These are phyloP conservation scores for Stenocarpella maydis DNA, from an alignment of 2,329 filamentous ascomycete species.

Conservation along the genomic window DNA sequence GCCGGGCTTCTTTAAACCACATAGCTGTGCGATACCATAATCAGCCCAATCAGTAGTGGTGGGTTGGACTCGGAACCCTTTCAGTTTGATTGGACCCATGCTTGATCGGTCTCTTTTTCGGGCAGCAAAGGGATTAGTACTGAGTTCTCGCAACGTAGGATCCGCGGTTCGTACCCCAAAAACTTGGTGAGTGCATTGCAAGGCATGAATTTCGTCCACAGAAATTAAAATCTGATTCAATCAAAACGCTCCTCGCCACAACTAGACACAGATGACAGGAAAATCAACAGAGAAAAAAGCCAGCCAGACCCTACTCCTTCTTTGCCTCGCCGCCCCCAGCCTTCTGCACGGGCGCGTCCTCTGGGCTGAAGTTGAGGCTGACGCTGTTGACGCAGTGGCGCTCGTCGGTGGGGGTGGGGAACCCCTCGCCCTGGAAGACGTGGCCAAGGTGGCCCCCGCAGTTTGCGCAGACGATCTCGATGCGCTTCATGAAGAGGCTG, in stretches of 20 bases:
- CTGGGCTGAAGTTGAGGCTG: constrained; percentile 80
- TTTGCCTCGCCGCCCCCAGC: constrained; percentile 49
- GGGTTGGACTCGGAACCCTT: too few relatives aligned
- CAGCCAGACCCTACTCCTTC: constrained; percentile 18
- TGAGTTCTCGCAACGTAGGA: too few relatives aligned
- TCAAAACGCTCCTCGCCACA: not conserved
- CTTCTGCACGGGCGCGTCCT: constrained; percentile 63
- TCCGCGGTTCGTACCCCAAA: too few relatives aligned
- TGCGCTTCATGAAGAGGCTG: constrained; percentile 82
- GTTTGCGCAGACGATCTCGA: constrained; percentile 93
- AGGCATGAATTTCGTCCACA: not conserved
- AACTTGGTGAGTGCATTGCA: not conserved
- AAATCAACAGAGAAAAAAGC: not conserved
- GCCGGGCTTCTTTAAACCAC: too few relatives aligned
- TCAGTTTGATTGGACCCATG: too few relatives aligned
- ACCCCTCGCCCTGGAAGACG: constrained; percentile 91
- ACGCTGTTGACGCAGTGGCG: constrained; percentile 96
- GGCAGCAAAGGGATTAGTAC: too few relatives aligned
- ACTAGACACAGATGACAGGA: not conserved
- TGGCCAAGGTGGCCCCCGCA: constrained; percentile 93
- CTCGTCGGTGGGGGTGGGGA: constrained; percentile 88
- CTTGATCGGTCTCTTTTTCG: too few relatives aligned
- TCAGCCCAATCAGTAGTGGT: too few relatives aligned
- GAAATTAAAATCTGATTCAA: not conserved
- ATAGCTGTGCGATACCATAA: too few relatives aligned